phyloP scores from a whole-genome alignment of 1,284 basidiomycete genomes.

The Moesziomyces aphidis region DNA sequence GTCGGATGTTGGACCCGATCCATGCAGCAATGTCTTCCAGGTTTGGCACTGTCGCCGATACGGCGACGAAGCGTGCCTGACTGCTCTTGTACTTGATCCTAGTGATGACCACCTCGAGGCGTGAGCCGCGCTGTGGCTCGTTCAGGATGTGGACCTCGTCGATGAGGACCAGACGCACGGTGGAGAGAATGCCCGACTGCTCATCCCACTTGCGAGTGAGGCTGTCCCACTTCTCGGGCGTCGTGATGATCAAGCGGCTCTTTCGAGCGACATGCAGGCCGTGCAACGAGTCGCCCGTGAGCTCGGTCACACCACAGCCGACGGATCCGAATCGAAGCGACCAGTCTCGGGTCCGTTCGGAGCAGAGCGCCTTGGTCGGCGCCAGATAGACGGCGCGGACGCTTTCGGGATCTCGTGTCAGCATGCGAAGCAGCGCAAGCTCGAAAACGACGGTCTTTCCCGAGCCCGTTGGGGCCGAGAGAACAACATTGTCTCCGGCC shows the following conservation, averaged over 20 bases:
- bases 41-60: slow-evolving; percentile 95
- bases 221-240: slow-evolving; percentile 73
- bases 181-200: slow-evolving; percentile 49
- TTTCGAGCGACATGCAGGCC: slow-evolving; percentile 43
- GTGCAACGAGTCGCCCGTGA: slow-evolving; percentile 72
- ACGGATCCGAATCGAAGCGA: slow-evolving; percentile 79
- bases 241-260: slow-evolving; percentile 69
- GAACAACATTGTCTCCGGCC: slow-evolving; percentile 80
- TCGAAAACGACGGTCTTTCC: slow-evolving; percentile 81
- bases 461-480: slow-evolving; percentile 60
- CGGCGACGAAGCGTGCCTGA: slow-evolving; percentile 82
- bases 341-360: slow-evolving; percentile 88
- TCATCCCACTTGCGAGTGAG: slow-evolving; percentile 57
- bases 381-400: slow-evolving; percentile 87
- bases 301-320: slow-evolving; percentile 79
- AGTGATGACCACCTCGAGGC: slow-evolving; percentile 90
- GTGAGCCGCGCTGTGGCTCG: slow-evolving; percentile 72
- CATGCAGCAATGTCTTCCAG: slow-evolving; percentile 88
- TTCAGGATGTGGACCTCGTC: slow-evolving; percentile 96
- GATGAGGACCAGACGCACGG: slow-evolving; percentile 73
- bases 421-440: slow-evolving; percentile 83
- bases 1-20: slow-evolving; percentile 73
- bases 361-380: slow-evolving; percentile 86
- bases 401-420: slow-evolving; percentile 69
- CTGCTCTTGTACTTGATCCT: slow-evolving; percentile 81